These are phyloP conservation scores for Closterium sp. DNA, from an alignment of 139 green algal species.

Conservation along the genomic window DNA sequence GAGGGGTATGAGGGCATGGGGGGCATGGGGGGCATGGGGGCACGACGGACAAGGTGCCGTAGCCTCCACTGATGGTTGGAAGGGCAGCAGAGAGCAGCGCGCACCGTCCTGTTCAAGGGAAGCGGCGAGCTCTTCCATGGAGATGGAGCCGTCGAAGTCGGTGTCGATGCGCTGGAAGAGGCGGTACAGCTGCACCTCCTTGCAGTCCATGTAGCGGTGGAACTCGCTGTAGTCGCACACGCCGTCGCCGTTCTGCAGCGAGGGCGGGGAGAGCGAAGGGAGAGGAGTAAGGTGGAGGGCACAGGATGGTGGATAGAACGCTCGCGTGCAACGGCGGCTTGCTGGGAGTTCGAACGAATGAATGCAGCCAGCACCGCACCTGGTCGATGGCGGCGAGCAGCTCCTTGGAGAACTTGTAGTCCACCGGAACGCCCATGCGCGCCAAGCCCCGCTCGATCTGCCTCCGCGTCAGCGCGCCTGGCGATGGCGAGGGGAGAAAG, in stretches of 20 bases:
- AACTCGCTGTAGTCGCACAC: slow-evolving; percentile 25
- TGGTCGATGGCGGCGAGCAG: background rate
- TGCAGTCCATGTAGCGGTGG: slow-evolving; percentile 20
- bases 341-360: background rate
- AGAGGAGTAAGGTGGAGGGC: background rate
- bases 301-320: no score
- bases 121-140: background rate
- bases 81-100: background rate
- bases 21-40: background rate
- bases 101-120: slow-evolving; percentile 20
- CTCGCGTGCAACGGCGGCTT: no score
- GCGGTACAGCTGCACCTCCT: slow-evolving; percentile 29
- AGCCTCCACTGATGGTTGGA: background rate
- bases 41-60: background rate
- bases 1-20: no score
- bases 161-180: slow-evolving; percentile 32
- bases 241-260: slow-evolving; percentile 15
- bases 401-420: slow-evolving; percentile 11
- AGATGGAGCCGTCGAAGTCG: slow-evolving; percentile 13
- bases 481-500: no score
- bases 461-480: background rate
- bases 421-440: background rate
- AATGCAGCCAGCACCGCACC: background rate
- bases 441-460: slow-evolving; percentile 2
- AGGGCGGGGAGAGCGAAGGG: background rate